Percentiles rank a stretch among this genome's conserved stretches.
Conservation (phyloP, 2,329 filamentous ascomycete species). For the Fusarium nisikadoi region DNA sequence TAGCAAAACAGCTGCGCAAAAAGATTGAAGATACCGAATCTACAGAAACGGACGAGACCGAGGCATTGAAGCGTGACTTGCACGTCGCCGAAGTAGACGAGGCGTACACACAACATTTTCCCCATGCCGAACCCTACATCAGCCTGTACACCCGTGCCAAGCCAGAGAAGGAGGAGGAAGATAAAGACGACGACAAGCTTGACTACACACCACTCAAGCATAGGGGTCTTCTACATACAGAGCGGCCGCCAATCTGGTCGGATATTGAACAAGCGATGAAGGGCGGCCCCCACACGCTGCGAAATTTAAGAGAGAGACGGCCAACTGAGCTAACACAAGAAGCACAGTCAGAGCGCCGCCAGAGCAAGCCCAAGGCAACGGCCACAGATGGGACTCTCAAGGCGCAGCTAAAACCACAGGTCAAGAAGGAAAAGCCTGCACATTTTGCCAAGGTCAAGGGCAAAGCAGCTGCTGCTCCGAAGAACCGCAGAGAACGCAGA, state of each 20-base stretch:
- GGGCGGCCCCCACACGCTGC: conserved; percentile 63
- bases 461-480: conserved; percentile 42
- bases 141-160: conserved; percentile 63
- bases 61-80: conserved; percentile 65
- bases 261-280: conserved; percentile 72
- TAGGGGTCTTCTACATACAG: conserved; percentile 56
- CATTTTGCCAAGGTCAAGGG: conserved; percentile 32
- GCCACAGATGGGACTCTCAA: conserved; percentile 35
- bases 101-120: conserved; percentile 79
- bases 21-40: conserved; percentile 64
- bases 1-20: conserved; percentile 72
- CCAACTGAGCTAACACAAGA: conserved; percentile 31
- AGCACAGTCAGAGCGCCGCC: conserved; percentile 21
- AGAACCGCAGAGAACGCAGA: conserved; percentile 52
- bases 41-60: conserved; percentile 63
- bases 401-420: conserved; percentile 34
- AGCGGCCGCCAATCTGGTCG: conserved; percentile 72
- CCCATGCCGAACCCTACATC: conserved; percentile 76
- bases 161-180: conserved; percentile 51
- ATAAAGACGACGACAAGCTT: conserved; percentile 43
- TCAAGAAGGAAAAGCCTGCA: conserved; percentile 24
- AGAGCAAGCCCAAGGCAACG: conserved; percentile 30
- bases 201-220: conserved; percentile 51
- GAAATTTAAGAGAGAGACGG: conserved; percentile 65
- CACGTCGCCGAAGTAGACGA: conserved; percentile 78